Evolutionary conservation across 164 flowering plant genomes (phyloP).

Genomic region (Vitis amurensis): DNA sequence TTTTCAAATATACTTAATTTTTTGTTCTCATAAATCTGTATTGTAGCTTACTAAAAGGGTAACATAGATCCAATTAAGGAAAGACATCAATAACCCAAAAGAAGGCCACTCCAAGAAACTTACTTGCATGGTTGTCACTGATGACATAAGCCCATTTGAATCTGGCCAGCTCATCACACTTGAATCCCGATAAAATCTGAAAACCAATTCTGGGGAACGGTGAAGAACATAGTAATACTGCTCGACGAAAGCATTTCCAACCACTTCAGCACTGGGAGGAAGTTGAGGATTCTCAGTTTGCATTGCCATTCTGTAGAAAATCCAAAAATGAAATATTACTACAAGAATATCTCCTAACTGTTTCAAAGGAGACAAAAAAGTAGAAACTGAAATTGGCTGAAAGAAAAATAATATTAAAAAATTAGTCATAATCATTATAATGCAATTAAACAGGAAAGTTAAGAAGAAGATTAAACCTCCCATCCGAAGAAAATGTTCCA

Average conservation of each 20-base stretch:
- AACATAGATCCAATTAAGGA: not conserved
- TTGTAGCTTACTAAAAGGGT: no score
- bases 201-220: not conserved
- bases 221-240: not conserved
- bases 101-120: slow-evolving; percentile 5
- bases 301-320: slow-evolving; percentile 46
- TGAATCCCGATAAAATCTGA: not conserved
- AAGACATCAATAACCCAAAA: not conserved
- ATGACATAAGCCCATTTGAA: not conserved
- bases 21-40: no score
- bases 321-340: slow-evolving; percentile 4
- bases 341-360: not conserved
- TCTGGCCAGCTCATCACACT: slow-evolving; percentile 2
- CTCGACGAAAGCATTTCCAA: slow-evolving; percentile 16
- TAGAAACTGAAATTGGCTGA: not conserved
- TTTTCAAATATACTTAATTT: no score
- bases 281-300: slow-evolving; percentile 29
- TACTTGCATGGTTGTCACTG: slow-evolving; percentile 1
- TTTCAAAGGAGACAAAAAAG: not conserved
- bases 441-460: no score
- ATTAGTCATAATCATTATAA: not conserved
- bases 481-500: no score
- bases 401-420: not conserved
- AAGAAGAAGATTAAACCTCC: no score
- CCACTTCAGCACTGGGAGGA: slow-evolving; percentile 59